Evolutionary conservation across 139 green algal genomes (phyloP).

Genomic region (Volvox reticuliferus): DNA sequence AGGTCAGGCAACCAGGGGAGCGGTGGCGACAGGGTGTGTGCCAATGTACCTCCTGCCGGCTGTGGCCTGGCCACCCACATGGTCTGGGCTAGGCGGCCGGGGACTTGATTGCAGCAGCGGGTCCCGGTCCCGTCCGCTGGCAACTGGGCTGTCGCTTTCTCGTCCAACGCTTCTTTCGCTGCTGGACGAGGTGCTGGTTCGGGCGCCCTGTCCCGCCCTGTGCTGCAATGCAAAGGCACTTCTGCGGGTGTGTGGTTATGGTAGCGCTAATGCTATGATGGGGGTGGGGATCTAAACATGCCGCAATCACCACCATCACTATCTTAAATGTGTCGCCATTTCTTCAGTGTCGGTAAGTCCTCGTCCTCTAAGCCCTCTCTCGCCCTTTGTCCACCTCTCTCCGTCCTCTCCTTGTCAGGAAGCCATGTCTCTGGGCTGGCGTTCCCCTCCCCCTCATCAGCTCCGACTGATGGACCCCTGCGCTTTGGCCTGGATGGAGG

Average conservation of each 20-base stretch:
- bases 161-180: neutral
- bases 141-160: neutral
- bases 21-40: neutral
- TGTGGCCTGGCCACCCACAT: neutral
- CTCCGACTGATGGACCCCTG: conserved; percentile 38
- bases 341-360: no score
- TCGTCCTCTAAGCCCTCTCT: no score
- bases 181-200: conserved; percentile 15
- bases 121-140: neutral
- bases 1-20: no score
- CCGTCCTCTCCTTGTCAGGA: neutral
- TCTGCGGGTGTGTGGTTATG: conserved; percentile 1
- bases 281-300: neutral
- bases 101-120: neutral
- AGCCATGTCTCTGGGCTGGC: conserved; percentile 20
- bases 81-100: no score
- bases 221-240: conserved; percentile 42
- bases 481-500: conserved; percentile 50
- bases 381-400: no score
- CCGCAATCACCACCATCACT: no score
- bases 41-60: conserved; percentile 6
- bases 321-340: no score
- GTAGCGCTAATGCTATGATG: neutral
- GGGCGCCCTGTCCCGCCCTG: conserved; percentile 4
- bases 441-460: neutral